phyloP scores from a whole-genome alignment of 1,139 yeast genomes.

The Pneumocystis wakefieldiae region DNA sequence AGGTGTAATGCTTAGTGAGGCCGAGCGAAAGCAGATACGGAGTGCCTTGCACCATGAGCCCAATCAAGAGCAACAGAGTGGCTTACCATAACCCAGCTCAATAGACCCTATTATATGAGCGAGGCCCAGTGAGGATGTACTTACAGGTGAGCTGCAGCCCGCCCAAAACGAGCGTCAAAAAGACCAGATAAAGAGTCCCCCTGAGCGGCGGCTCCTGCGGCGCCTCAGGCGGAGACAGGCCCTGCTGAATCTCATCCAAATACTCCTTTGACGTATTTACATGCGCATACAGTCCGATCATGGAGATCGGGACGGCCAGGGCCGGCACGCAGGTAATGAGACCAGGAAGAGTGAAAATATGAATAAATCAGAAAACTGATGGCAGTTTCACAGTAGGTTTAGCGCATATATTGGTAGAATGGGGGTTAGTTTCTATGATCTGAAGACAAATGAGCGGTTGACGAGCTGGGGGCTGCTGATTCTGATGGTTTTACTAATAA shows the following conservation, averaged over 20 bases:
- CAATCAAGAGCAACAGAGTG: neutral
- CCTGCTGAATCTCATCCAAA: too few species aligned
- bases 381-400: neutral
- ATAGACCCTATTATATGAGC: neutral
- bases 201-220: neutral
- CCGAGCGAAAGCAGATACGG: constrained; percentile 39
- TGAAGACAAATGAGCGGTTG: constrained; percentile 90
- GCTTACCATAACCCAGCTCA: neutral
- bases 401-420: neutral
- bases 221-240: too few species aligned
- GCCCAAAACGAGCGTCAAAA: neutral
- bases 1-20: constrained; percentile 36
- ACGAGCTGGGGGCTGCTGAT: constrained; percentile 95
- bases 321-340: neutral
- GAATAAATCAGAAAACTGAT: neutral
- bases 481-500: constrained; percentile 58
- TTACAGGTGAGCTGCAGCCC: neutral
- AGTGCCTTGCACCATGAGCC: constrained; percentile 15
- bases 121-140: neutral
- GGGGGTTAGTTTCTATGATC: constrained; percentile 45
- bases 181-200: neutral
- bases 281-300: constrained; percentile 22
- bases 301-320: constrained; percentile 9
- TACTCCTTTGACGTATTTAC: neutral
- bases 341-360: neutral